Conservation (phyloP, 2,329 filamentous ascomycete genomes). For the Colletotrichum filicis region DNA sequence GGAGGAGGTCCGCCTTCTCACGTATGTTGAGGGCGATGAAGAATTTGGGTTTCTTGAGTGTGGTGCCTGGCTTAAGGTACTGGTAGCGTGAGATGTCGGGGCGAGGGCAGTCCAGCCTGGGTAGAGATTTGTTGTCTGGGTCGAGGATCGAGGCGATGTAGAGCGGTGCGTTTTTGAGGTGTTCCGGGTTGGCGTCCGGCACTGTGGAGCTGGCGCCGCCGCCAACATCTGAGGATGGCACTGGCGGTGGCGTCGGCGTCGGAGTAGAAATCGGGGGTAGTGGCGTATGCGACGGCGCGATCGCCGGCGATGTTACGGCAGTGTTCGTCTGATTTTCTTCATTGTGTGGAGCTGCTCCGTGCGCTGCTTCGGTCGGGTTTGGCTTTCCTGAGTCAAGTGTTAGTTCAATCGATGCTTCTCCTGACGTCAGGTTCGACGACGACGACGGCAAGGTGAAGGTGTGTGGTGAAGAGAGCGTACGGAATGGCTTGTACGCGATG, state of each 20-base stretch:
- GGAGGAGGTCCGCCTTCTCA: constrained; percentile 55
- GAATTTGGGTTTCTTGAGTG: constrained; percentile 44
- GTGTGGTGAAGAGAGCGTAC: not conserved
- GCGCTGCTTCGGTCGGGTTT: not conserved
- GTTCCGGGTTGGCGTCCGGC: constrained; percentile 16
- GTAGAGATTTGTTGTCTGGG: constrained; percentile 36
- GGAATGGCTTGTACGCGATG: constrained; percentile 14
- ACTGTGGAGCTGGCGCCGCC: not conserved
- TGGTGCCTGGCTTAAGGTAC: constrained; percentile 29
- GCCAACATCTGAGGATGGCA: not conserved
- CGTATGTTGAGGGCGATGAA: constrained; percentile 66
- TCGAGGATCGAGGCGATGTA: constrained; percentile 45
- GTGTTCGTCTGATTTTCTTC: not conserved
- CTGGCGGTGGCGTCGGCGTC: not conserved
- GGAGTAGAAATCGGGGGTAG: not conserved
- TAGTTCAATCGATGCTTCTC: not conserved
- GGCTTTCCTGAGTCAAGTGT: not conserved
- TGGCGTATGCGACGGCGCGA: not conserved
- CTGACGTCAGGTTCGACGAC: not conserved
- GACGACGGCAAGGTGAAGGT: not conserved
- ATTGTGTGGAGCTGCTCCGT: not conserved
- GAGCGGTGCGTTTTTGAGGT: constrained; percentile 7
- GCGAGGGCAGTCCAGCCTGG: constrained; percentile 44
- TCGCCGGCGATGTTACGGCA: not conserved
- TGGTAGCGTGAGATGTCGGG: constrained; percentile 37